Percentiles rank a stretch among this genome's conserved stretches.
Conservation (phyloP, 306 rosid species). For the Amphicarpaea edgeworthii region DNA sequence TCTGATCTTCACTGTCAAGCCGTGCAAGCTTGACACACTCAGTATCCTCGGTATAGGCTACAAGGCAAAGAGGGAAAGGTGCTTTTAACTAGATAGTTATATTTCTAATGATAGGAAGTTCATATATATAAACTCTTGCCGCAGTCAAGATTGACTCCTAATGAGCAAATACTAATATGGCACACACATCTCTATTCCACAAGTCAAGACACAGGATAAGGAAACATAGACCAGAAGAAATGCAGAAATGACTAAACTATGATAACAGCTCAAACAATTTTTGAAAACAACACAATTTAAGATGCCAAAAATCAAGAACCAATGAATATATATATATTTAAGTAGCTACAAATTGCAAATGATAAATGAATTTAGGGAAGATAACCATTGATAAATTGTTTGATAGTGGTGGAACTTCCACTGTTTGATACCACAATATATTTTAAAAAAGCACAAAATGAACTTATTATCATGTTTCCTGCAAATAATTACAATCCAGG, state of each 20-base stretch:
- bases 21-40: slow-evolving; percentile 91
- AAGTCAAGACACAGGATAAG: neutral
- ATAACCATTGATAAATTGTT: slow-evolving; percentile 10
- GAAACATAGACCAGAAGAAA: neutral
- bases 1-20: slow-evolving; percentile 88
- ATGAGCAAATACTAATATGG: neutral
- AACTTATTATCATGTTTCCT: slow-evolving; percentile 1
- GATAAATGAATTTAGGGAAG: slow-evolving; percentile 5
- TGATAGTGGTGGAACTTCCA: neutral
- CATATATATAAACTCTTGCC: neutral
- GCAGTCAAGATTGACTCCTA: slow-evolving; percentile 19
- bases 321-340: neutral
- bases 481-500: slow-evolving; percentile 7
- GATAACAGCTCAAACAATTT: slow-evolving; percentile 7
- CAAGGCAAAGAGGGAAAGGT: slow-evolving; percentile 32
- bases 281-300: slow-evolving; percentile 15
- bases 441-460: neutral
- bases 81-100: slow-evolving; percentile 14
- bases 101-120: slow-evolving; percentile 1
- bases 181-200: neutral
- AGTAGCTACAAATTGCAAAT: neutral
- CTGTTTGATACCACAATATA: slow-evolving; percentile 1
- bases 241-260: slow-evolving; percentile 1
- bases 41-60: slow-evolving; percentile 73
- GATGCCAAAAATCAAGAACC: slow-evolving; percentile 2